These are phyloP conservation scores for Volvox reticuliferus DNA, from an alignment of 139 green algal genomes.

Conservation along the genomic window DNA sequence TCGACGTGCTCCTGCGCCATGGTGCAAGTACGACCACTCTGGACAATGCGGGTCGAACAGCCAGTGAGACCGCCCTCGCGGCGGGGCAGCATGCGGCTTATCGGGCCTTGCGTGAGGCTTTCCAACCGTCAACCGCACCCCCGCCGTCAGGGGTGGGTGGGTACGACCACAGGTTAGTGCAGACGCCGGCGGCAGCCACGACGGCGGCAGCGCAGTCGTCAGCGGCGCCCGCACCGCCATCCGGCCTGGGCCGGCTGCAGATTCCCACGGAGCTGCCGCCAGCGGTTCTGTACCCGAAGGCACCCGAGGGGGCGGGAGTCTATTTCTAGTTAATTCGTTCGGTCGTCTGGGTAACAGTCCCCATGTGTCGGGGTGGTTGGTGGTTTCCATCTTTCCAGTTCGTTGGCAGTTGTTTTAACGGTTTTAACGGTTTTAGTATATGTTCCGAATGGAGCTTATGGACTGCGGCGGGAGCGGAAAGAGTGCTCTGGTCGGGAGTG, in stretches of 20 bases:
- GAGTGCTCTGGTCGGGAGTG: too few species aligned
- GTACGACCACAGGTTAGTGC: not conserved
- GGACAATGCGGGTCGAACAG: conserved; percentile 29
- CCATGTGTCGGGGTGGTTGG: not conserved
- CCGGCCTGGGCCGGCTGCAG: not conserved
- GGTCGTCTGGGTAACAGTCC: not conserved
- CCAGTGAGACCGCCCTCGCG: conserved; percentile 20
- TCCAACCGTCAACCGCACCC: not conserved
- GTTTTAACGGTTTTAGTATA: not conserved
- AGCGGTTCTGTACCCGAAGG: conserved; percentile 14
- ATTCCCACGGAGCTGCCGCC: not conserved
- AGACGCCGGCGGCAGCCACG: not conserved
- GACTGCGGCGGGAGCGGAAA: too few species aligned
- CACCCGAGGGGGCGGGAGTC: conserved; percentile 1
- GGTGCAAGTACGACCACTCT: conserved; percentile 3
- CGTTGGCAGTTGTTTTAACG: not conserved
- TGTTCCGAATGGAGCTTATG: not conserved
- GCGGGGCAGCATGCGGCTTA: not conserved
- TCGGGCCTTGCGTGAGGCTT: not conserved
- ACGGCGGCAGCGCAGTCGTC: too few species aligned
- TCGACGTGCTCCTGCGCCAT: conserved; percentile 11
- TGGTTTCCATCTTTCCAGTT: not conserved
- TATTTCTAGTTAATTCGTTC: not conserved
- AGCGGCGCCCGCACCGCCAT: not conserved
- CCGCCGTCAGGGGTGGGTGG: not conserved